These are phyloP conservation scores for Psophocarpus tetragonolobus DNA, from an alignment of 306 rosid genomes.

Conservation along the genomic window DNA sequence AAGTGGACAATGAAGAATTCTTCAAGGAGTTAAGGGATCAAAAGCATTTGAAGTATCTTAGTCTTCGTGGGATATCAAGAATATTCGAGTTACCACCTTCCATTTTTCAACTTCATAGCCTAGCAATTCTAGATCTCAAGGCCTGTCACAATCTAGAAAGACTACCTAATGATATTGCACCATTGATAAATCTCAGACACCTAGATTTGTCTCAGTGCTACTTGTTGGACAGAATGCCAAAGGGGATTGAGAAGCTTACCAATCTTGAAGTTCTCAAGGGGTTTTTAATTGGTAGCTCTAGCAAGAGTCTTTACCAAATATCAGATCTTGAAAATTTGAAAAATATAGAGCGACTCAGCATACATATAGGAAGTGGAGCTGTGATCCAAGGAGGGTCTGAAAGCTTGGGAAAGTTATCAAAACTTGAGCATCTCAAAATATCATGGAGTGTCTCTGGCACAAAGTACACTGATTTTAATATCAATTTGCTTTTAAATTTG, in stretches of 20 bases:
- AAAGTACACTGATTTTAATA: neutral
- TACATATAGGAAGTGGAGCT: constrained; percentile 23
- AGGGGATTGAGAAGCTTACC: constrained; percentile 31
- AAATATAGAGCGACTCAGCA: constrained; percentile 27
- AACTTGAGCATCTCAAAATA: neutral
- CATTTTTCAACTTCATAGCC: neutral
- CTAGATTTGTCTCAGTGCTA: constrained; percentile 46
- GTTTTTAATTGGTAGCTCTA: constrained; percentile 23
- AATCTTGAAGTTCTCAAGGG: constrained; percentile 50
- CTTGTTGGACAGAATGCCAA: constrained; percentile 46
- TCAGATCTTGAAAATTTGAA: neutral
- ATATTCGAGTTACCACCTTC: neutral
- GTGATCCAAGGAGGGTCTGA: neutral
- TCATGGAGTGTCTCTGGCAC: neutral
- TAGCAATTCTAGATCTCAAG: constrained; percentile 26
- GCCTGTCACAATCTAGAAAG: constrained; percentile 39
- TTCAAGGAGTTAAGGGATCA: neutral
- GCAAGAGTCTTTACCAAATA: neutral
- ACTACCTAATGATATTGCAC: constrained; percentile 28
- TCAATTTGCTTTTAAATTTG: neutral
- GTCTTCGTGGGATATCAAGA: neutral
- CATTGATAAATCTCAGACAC: constrained; percentile 37
- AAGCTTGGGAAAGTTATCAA: neutral
- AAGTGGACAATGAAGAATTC: neutral
- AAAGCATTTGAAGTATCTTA: neutral